A percentile compares a stretch with the other conserved stretches of the same genome.
These are phyloP conservation scores for Blepharisma japonicum DNA, from an alignment of 73 alveolate genomes.

Conservation along the genomic window DNA sequence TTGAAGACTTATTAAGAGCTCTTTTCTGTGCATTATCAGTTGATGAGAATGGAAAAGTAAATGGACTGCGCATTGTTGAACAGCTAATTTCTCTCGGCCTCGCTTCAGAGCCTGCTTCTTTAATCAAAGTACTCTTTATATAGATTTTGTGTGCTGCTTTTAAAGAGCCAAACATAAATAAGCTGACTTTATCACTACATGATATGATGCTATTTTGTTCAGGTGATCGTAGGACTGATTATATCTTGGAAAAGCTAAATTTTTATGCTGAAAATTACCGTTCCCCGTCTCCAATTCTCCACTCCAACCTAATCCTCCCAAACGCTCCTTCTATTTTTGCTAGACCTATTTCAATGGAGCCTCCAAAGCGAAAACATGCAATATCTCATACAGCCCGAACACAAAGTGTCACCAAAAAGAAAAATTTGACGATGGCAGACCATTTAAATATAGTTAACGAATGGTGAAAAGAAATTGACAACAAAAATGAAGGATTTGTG, in stretches of 20 bases:
- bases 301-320: not conserved
- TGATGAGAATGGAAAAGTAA: not conserved
- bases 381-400: not conserved
- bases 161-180: conserved; percentile 13
- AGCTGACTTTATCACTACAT: not conserved
- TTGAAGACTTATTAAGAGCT: conserved; percentile 1
- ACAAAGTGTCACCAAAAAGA: not conserved
- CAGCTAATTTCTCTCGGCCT: conserved; percentile 24
- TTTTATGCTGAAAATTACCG: not conserved
- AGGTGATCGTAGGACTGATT: conserved; percentile 20
- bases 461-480: conserved; percentile 23
- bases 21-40: not conserved
- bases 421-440: conserved; percentile 13
- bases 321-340: not conserved
- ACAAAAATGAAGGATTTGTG: not conserved
- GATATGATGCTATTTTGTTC: conserved; percentile 30
- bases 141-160: conserved; percentile 22
- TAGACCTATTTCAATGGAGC: not conserved
- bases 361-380: not conserved
- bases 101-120: conserved; percentile 30
- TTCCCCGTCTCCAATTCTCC: too few species aligned
- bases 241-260: not conserved
- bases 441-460: conserved; percentile 9
- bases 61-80: not conserved
- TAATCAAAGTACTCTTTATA: not conserved